These are phyloP conservation scores for Stevia rebaudiana DNA, from an alignment of 140 eudicot genomes.

Conservation along the genomic window DNA sequence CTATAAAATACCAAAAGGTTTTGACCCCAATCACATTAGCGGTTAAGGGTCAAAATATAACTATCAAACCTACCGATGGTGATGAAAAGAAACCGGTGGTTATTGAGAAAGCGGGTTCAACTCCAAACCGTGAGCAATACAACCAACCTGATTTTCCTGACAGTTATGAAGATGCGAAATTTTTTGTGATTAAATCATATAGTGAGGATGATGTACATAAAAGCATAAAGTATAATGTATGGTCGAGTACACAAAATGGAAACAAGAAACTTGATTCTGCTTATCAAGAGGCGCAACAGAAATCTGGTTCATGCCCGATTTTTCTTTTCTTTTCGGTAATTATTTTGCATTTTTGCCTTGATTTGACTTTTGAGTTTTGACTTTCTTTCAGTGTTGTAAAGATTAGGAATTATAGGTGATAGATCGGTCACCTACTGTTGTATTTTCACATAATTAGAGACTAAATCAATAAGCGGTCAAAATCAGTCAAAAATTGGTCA, in stretches of 20 bases:
- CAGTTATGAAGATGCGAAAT: conserved; percentile 57
- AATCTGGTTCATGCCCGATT: conserved; percentile 50
- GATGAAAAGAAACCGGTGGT: conserved; percentile 23
- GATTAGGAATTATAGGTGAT: too few relatives aligned
- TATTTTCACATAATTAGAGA: too few relatives aligned
- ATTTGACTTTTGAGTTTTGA: too few relatives aligned
- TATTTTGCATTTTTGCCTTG: neutral
- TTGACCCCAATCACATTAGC: conserved; percentile 19
- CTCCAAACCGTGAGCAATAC: conserved; percentile 53
- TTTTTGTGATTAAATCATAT: conserved; percentile 70
- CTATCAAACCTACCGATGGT: conserved; percentile 17
- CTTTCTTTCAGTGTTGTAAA: too few relatives aligned
- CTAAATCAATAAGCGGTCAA: too few relatives aligned
- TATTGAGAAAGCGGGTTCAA: conserved; percentile 16
- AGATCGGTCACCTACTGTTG: too few relatives aligned
- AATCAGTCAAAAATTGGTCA: too few relatives aligned
- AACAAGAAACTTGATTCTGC: conserved; percentile 87
- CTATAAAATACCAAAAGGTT: conserved; percentile 48
- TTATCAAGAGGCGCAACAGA: conserved; percentile 62
- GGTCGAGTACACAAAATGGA: conserved; percentile 93
- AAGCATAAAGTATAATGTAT: conserved; percentile 67
- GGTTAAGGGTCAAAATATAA: conserved; percentile 42
- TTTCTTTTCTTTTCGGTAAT: conserved; percentile 82
- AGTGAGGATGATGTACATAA: conserved; percentile 97
- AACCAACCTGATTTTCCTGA: conserved; percentile 54